Percentiles rank a stretch among this genome's conserved stretches.
Evolutionary conservation across 805 yeast species (phyloP).

Genomic region (Starmera amethionina): DNA sequence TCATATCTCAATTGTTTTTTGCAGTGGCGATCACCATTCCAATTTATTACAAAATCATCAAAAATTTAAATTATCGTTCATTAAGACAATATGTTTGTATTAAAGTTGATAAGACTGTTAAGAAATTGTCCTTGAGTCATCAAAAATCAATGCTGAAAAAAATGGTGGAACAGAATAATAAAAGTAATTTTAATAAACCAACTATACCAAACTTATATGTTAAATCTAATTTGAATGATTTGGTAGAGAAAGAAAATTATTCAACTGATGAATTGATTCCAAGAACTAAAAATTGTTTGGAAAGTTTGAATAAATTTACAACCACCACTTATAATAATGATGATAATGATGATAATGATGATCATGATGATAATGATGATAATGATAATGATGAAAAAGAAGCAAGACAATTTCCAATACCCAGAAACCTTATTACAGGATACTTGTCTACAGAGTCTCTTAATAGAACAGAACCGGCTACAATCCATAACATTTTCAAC

Average conservation of each 20-base stretch:
- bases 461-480: no score
- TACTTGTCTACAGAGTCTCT: no score
- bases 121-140: slow-evolving; percentile 34
- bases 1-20: slow-evolving; percentile 43
- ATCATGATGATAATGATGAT: no score
- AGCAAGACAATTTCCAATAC: no score
- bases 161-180: slow-evolving; percentile 15
- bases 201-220: slow-evolving; percentile 12
- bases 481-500: no score
- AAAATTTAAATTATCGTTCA: slow-evolving; percentile 27
- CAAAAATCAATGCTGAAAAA: slow-evolving; percentile 21
- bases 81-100: slow-evolving; percentile 54
- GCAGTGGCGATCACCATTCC: slow-evolving; percentile 47
- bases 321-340: no score
- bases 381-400: no score
- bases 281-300: neutral
- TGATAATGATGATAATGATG: no score
- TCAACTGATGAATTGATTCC: neutral
- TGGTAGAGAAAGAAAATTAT: slow-evolving; percentile 1
- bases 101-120: slow-evolving; percentile 48
- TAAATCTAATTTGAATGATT: no score
- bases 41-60: slow-evolving; percentile 34
- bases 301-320: neutral
- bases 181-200: slow-evolving; percentile 12
- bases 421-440: no score